Evolutionary conservation across 345 rosid species (phyloP), one percentile per base, ranked within the genome.

Genomic region (Gynandropsis gynandra): DNA sequence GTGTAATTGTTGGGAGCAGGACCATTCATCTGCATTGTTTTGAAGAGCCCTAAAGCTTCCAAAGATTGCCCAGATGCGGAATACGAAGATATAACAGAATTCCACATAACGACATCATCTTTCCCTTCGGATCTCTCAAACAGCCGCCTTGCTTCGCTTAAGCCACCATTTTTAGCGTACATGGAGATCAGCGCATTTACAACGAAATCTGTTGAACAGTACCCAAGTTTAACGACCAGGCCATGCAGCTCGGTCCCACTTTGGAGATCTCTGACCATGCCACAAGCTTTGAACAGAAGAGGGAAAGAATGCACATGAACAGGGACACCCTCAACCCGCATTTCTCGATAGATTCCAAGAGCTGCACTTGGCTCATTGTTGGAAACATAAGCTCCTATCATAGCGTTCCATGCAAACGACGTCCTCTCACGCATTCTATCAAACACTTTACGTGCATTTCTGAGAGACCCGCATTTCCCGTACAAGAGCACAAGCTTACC

Each of bases 401-500:
- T 68, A 14, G 95, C 85, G 60, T 87, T 90, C 95, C 96, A 90
- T 0, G 89, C 68, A 54, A 80, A 84, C 19, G 73, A 33, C 7
- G 70, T 77, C 68, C 82, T 80, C 0, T 74, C 68, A 48, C 38
- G 59, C 87, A 90, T 84, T 77, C 61, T 53, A 62, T 71, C 92
- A 16, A 83, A 90, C 74, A 87, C 38, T 43, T 55, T 71, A 73
- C 70, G 67, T 24, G 96, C 96, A 17, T 75, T 70, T 44, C 17
- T 33, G 10, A 74, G 13, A 40, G 64, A 73, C 56, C 80, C 83
- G 35, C 85, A 77, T 42, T 77, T 82, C 0, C 81, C 83, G 20
- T 87, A 84, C 96, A 87, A 72, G 3, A 76, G 68, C 4, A 82
- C 83, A 57, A 90, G 80, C 68, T 78, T 83, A 18, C 88, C 86